phyloP scores from a whole-genome alignment of 768 basidiomycete genomes.

The Macrocybe gigantea region DNA sequence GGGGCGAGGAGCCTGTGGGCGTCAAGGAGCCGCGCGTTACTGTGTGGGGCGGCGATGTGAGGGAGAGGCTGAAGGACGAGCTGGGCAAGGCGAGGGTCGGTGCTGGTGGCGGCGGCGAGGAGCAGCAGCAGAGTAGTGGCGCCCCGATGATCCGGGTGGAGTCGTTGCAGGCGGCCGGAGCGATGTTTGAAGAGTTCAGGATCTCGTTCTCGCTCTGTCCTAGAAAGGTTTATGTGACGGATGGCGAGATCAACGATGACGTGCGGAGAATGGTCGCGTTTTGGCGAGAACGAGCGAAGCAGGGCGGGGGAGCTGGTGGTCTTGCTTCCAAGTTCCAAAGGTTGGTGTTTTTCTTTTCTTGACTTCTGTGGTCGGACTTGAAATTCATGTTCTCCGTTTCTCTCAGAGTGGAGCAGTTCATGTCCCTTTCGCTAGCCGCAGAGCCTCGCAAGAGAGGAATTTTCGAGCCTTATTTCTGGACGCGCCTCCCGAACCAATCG shows the following conservation, averaged over 20 bases:
- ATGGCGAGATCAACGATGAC: constrained; percentile 38
- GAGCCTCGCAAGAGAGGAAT: constrained; percentile 70
- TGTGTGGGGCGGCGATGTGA: constrained; percentile 66
- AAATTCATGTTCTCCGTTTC: constrained; percentile 1
- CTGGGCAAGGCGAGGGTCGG: constrained; percentile 32
- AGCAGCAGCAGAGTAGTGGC: no score
- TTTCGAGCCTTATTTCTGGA: constrained; percentile 78
- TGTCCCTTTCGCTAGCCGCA: constrained; percentile 68
- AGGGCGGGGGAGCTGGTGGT: constrained; percentile 31
- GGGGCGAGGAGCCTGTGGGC: constrained; percentile 22
- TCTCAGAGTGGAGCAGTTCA: constrained; percentile 66
- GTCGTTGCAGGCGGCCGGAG: constrained; percentile 33
- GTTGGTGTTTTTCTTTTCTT: constrained; percentile 30
- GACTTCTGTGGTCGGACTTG: background rate
- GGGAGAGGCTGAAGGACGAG: constrained; percentile 37
- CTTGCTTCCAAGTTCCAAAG: constrained; percentile 55
- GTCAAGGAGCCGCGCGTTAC: constrained; percentile 44
- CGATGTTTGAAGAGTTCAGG: constrained; percentile 47
- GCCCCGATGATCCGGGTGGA: constrained; percentile 33
- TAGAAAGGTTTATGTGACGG: constrained; percentile 27
- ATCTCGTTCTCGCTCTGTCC: constrained; percentile 48
- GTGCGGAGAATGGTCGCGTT: constrained; percentile 43
- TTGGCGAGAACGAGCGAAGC: constrained; percentile 48
- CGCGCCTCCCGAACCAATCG: constrained; percentile 29
- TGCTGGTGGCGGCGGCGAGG: no score